Base-by-base conservation (phyloP, 192 early-diverging fungal genomes). In the Coemansia sp. region DNA sequence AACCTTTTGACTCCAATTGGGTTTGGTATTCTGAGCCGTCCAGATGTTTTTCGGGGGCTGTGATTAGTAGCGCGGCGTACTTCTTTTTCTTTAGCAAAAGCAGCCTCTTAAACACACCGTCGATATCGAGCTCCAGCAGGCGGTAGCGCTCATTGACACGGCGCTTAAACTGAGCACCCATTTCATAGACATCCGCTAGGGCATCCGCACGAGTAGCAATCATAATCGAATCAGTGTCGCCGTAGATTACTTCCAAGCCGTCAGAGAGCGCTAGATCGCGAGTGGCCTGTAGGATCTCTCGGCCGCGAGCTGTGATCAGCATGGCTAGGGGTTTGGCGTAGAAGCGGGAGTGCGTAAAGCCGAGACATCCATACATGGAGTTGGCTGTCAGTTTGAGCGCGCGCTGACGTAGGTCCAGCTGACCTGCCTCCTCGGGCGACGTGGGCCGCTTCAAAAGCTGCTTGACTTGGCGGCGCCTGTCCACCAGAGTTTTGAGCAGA, bases 221-320 rank as follows among this genome's bases (percentile, higher is more conserved):
- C 96, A 99, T 98, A 62, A 99, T 95, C 1, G 96, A 98, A 79
- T 99, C 98, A 3, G 98, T 99, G 72, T 99, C 98, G 64, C 98
- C 98, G 84, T 99, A 99, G 74, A 99, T 96, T 4, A 99, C 96
- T 75, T 99, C 93, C 30, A 97, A 84, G 1, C 89, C 86, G 13
- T 92, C 87, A 17, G 86, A 64, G 17, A 87, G 84, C 0, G 97
- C 98, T 23, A 99, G 78, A 38, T 93, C 86, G 11, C 95, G 93
- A 3, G 98, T 99, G 60, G 88, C 89, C 75, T 97, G 97, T 44
- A 99, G 74, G 78, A 98, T 97, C 79, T 97, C 95, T 60, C 98
- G 90, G 26, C 98, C 98, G 55, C 95, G 92, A 19, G 89, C 83
- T 0, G 98, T 99, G 60, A 98, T 94, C 17, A 99, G 85, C 94